Base-by-base conservation (phyloP, 495 filamentous ascomycete genomes). In the Aspergillus funiculosus region DNA sequence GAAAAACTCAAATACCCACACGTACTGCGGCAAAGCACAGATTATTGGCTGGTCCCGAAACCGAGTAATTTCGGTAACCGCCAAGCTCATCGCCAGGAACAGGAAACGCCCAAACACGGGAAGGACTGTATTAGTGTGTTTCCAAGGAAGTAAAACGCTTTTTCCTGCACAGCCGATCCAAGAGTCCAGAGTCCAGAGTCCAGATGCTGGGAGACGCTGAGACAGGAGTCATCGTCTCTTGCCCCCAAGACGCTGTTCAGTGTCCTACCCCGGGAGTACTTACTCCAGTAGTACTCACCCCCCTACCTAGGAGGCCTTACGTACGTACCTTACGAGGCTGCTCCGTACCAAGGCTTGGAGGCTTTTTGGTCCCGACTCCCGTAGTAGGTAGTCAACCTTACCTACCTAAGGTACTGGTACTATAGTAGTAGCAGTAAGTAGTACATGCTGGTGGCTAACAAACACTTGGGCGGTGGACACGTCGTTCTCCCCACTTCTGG, bases 71-170 rank as follows among this genome's bases (percentile, higher is more conserved):
- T 59, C 47, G 55, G 55, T 26, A 46, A 52, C 18, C 44, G 51
- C 45, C 51, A 52, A 52, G 50, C 45, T 39, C 24, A 46, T 38
- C 18, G 48, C 54, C 58, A 61, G 58, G 58, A 61, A 61, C 58
- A 61, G 58, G 52, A 61, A 58, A 53, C 11, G 37, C 14, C 41
- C 37, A 55, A 59, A 59, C 52, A 59, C 40, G 42, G 41, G 26
- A 48, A 20, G 8, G 18, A 19, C 10, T 18, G 34, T 20, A 10
- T 18, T 37, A n/a, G n/a, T n/a, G n/a, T n/a, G n/a, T n/a, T n/a
- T n/a, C n/a, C n/a, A n/a, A n/a, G n/a, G n/a, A n/a, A n/a, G n/a
- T n/a, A n/a, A n/a, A n/a, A n/a, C n/a, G n/a, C n/a, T n/a, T n/a
- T n/a, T n/a, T n/a, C n/a, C n/a, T n/a, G n/a, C n/a, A n/a, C n/a